Base-by-base conservation (phyloP, 805 yeast genomes). In the Tetrapisispora iriomotensis region DNA sequence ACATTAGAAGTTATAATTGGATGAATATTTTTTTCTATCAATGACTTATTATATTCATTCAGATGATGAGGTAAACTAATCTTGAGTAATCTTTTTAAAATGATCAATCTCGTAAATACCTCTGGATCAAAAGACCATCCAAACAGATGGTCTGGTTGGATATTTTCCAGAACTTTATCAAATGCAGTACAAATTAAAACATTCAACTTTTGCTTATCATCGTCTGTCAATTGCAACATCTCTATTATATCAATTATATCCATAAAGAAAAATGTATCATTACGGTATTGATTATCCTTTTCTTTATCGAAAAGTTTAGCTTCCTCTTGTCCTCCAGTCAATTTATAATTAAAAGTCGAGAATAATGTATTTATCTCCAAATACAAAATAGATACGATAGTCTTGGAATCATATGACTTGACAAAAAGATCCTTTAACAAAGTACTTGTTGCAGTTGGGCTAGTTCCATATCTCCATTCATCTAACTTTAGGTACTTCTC, bases 211-310 rank as follows among this genome's bases (percentile, higher is more conserved):
- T n/a, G 7, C 14, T 21, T 9, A 22, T 21, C 14, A 7, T 6
- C 10, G 9, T 33, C 17, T 27, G 13, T 21, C n/a, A 10, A 19
- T 18, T 37, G 23, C 7, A 5, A 12, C 22, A 26, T 21, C 17
- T 19, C 7, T 4, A 15, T 26, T 15, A 22, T 36, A 7, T 27
- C 36, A 6, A 33, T 2, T 10, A 33, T 13, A 33, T 23, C 29
- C 20, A 17, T 17, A 23, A 9, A 33, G 13, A 23, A 33, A 15
- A 12, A 22, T 8, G 69, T 53, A 12, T 67, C 70, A 50, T 78
- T 75, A 47, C 77, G 66, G 58, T 77, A 83, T 29, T 81, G 70
- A 47, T 85, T 84, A 39, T 70, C 73, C 48, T 74, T 75, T 52
- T 86, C 96, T 6, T 70, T 60, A 6, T 76, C 75, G 56, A 85